phyloP scores from a whole-genome alignment of 768 basidiomycete species.

The Tricholoma sp. region DNA sequence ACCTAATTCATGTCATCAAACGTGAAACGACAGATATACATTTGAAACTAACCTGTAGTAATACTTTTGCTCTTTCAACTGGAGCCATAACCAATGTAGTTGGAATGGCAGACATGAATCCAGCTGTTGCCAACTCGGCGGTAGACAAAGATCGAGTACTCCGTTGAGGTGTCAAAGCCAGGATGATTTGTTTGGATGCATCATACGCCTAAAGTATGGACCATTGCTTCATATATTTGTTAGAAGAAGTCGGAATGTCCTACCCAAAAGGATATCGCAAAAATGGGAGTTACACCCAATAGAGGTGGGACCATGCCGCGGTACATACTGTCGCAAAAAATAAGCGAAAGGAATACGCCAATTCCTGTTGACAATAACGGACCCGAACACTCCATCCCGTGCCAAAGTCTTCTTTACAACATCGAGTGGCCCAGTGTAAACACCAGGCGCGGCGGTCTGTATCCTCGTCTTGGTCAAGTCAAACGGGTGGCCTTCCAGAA shows the following conservation, averaged over 20 bases:
- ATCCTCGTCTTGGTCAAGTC: slow-evolving; percentile 95
- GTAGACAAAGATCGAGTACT: slow-evolving; percentile 57
- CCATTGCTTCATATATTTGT: not conserved
- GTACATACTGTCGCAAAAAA: slow-evolving; percentile 53
- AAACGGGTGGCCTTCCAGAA: slow-evolving; percentile 81
- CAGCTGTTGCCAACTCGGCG: slow-evolving; percentile 83
- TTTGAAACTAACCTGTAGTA: slow-evolving; percentile 64
- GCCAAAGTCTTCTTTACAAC: slow-evolving; percentile 89
- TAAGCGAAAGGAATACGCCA: not conserved
- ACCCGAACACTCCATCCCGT: slow-evolving; percentile 90
- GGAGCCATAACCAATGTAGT: slow-evolving; percentile 92
- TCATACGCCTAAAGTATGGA: slow-evolving; percentile 72
- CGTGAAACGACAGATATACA: not conserved
- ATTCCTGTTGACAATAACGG: slow-evolving; percentile 14
- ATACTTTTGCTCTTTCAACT: slow-evolving; percentile 93
- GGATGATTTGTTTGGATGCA: slow-evolving; percentile 82
- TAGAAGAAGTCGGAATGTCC: slow-evolving; percentile 17
- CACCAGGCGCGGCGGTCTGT: slow-evolving; percentile 86
- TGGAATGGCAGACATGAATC: slow-evolving; percentile 92
- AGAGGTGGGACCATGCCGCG: slow-evolving; percentile 93
- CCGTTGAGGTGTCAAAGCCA: slow-evolving; percentile 73
- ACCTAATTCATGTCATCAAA: slow-evolving; percentile 42
- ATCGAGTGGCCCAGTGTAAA: slow-evolving; percentile 89
- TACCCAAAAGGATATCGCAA: slow-evolving; percentile 98
- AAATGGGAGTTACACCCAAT: slow-evolving; percentile 95